Percentiles rank a stretch among this genome's conserved stretches.
phyloP scores from a whole-genome alignment of 495 filamentous ascomycete species.

The Penicillium simplicissimum region DNA sequence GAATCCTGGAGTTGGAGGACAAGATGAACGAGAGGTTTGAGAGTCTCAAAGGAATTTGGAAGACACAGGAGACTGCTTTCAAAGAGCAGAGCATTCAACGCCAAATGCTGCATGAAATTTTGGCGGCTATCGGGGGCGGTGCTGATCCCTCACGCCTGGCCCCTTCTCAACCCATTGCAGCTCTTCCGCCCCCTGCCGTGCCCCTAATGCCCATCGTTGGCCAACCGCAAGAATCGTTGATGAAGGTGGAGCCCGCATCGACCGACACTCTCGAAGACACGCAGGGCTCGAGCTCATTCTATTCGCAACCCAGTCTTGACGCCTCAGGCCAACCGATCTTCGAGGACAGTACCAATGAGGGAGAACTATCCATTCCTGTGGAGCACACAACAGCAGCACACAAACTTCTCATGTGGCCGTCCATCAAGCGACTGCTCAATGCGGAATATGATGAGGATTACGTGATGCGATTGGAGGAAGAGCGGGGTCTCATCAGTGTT shows the following conservation, averaged over 20 bases:
- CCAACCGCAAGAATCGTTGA: background rate
- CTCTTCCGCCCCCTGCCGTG: background rate
- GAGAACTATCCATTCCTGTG: constrained; percentile 65
- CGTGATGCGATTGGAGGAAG: constrained; percentile 73
- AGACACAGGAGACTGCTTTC: constrained; percentile 7
- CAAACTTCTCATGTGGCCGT: constrained; percentile 69
- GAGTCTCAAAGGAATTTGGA: constrained; percentile 13
- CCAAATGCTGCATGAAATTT: background rate
- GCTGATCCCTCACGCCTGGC: background rate
- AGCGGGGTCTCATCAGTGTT: constrained; percentile 71
- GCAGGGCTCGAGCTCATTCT: constrained; percentile 5
- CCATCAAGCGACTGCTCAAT: constrained; percentile 58
- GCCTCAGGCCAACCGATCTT: constrained; percentile 6
- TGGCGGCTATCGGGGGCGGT: background rate
- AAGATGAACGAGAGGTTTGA: constrained; percentile 16
- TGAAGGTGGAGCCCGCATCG: constrained; percentile 20
- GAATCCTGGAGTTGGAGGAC: constrained; percentile 34
- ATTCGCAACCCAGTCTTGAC: background rate
- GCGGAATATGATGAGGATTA: constrained; percentile 57
- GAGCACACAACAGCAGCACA: constrained; percentile 84
- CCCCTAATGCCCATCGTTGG: background rate
- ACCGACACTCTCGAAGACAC: background rate
- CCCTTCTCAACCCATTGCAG: background rate
- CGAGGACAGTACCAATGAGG: constrained; percentile 34
- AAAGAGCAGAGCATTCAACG: background rate